These are phyloP conservation scores for Sporothrix luriei DNA, from an alignment of 2,329 filamentous ascomycete genomes.

Conservation along the genomic window DNA sequence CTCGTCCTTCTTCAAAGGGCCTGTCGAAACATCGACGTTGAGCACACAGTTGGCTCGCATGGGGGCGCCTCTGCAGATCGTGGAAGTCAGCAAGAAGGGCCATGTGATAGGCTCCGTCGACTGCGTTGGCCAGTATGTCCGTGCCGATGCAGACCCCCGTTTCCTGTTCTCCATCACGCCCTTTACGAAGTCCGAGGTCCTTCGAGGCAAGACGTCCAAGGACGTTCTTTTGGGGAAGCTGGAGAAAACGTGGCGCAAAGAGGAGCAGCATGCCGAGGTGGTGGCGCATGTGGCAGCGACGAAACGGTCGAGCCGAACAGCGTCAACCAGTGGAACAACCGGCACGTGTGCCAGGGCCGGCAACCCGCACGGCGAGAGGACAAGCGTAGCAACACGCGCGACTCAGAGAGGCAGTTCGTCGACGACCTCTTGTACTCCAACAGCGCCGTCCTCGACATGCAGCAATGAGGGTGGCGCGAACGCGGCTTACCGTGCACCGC, in stretches of 20 bases:
- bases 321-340: not conserved
- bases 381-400: not conserved
- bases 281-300: not conserved
- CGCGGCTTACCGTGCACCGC: not conserved
- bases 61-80: not conserved
- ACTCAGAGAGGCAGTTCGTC: not conserved
- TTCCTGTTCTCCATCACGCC: conserved; percentile 34
- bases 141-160: conserved; percentile 12
- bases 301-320: not conserved
- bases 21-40: not conserved
- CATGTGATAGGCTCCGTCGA: conserved; percentile 21
- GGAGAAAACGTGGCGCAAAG: not conserved
- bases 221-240: conserved; percentile 25
- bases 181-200: conserved; percentile 1
- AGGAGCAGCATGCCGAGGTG: not conserved
- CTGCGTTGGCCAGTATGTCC: conserved; percentile 20
- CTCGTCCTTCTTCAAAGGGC: not conserved
- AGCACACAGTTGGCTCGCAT: not conserved
- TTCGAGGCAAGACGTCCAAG: not conserved
- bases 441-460: not conserved
- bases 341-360: not conserved
- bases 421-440: not conserved
- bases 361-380: not conserved
- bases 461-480: not conserved
- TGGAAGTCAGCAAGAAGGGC: not conserved